Conservation (phyloP, 495 filamentous ascomycete species). For the Penicillium maclennaniae region DNA sequence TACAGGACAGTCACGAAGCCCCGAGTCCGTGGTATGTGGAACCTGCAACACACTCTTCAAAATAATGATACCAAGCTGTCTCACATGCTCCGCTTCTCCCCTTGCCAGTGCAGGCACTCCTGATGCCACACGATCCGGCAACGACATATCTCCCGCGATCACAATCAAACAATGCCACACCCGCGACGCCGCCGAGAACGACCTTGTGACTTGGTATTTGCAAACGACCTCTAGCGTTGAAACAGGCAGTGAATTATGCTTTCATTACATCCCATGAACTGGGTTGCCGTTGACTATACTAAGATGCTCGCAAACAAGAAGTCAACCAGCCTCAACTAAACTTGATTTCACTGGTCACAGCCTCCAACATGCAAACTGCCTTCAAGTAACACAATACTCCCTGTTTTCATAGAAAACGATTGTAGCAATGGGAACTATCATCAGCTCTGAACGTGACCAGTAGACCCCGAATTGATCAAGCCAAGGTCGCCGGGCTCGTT, state of each 20-base stretch:
- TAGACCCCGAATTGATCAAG: background rate
- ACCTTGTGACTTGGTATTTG: background rate
- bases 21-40: slow-evolving; percentile 48
- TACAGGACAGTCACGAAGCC: slow-evolving; percentile 40
- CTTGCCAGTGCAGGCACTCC: slow-evolving; percentile 6
- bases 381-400: too few species aligned
- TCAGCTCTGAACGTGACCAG: background rate
- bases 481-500: slow-evolving; percentile 10
- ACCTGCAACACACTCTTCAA: slow-evolving; percentile 52
- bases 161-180: too few species aligned
- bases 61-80: slow-evolving; percentile 24
- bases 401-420: background rate
- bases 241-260: too few species aligned
- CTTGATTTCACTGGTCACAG: background rate
- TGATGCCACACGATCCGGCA: too few species aligned
- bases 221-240: too few species aligned
- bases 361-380: background rate
- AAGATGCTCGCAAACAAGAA: too few species aligned
- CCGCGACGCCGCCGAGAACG: too few species aligned
- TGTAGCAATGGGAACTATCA: background rate
- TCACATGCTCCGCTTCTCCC: slow-evolving; percentile 23
- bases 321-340: too few species aligned
- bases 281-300: too few species aligned
- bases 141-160: too few species aligned
- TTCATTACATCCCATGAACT: background rate